Base-by-base conservation (phyloP, 139 green algal genomes). In the Chlorella sp. region DNA sequence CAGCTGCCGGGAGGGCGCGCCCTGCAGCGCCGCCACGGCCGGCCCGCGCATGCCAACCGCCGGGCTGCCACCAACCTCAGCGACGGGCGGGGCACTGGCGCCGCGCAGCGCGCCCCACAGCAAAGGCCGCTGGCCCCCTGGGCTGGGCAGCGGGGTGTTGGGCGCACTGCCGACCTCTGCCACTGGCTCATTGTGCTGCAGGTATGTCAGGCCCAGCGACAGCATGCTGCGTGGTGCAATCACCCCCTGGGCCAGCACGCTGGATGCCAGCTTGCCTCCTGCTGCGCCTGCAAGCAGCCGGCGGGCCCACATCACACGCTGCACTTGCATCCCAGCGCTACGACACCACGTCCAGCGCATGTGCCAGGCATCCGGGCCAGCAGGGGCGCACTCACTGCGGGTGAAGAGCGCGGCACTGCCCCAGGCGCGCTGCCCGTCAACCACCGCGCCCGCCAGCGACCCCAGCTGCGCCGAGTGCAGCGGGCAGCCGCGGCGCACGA, bases 401-500 rank as follows among this genome's bases (percentile, higher is more conserved):
- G 69, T 53, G 53, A 75, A 76, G 60, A 71, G 77, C 35, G 46
- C 77, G 1, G 72, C 65, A n/a, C 43, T 83, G 41, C 53, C 27
- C 77, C 77, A 83, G 15, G 77, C 77, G 0, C 73, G 64, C 31
- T 23, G 8, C 21, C n/a, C 29, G 38, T 83, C 77, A 25, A 76
- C 25, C 8, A 55, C 69, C 41, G 65, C 55, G 0, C 58, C 77
- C 2, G 71, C 56, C 33, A 83, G 55, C 53, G 77, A 83, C 4
- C 77, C 77, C 56, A 83, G 67, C n/a, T 64, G 42, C 25, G 35
- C 55, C 15, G 41, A 46, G 66, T 83, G 77, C 67, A 83, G 35
- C 8, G 77, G 77, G 67, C 67, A 74, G 53, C 77, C 77, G 17
- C 79, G 70, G 0, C 46, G 61, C 53, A 83, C 69, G 33, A 72